A percentile compares a stretch with the other conserved stretches of the same genome.
Conservation (phyloP, 2,329 filamentous ascomycete genomes). For the Grosmannia huntii region DNA sequence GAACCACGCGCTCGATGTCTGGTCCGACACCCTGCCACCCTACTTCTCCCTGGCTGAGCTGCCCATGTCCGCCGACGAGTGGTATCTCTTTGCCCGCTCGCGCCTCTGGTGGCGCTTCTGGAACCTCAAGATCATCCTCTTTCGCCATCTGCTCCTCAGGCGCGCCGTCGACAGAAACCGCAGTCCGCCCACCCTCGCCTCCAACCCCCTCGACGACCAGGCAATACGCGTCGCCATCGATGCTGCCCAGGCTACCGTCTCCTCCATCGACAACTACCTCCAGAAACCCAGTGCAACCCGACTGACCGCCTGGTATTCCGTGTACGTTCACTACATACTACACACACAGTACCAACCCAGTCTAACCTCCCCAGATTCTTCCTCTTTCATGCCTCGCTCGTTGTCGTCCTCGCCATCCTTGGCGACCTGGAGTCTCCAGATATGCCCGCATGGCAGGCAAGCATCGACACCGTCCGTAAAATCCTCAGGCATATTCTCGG, state of each 20-base stretch:
- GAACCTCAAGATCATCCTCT: slow-evolving; percentile 6
- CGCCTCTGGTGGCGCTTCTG: slow-evolving; percentile 6
- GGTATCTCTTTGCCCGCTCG: background rate
- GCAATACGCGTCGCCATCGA: background rate
- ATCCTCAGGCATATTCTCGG: background rate
- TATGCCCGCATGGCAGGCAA: background rate
- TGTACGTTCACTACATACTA: background rate
- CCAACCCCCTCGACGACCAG: background rate
- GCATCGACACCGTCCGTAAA: background rate
- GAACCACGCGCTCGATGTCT: slow-evolving; percentile 1
- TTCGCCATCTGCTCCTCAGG: slow-evolving; percentile 2
- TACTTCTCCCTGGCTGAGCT: background rate
- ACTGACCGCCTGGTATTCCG: slow-evolving; percentile 1
- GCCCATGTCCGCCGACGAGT: background rate
- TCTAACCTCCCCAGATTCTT: background rate
- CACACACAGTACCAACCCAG: background rate
- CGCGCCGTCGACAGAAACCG: background rate
- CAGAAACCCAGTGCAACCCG: background rate
- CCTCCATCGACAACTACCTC: slow-evolving; percentile 1
- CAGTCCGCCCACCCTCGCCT: background rate
- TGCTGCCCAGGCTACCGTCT: background rate
- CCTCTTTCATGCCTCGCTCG: slow-evolving; percentile 3
- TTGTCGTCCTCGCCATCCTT: slow-evolving; percentile 2
- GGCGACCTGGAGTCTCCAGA: background rate
- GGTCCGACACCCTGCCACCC: background rate